A percentile compares a stretch with the other conserved stretches of the same genome.
Evolutionary conservation across 164 flowering plant species (phyloP).

Genomic region (Umbilicus rupestris): DNA sequence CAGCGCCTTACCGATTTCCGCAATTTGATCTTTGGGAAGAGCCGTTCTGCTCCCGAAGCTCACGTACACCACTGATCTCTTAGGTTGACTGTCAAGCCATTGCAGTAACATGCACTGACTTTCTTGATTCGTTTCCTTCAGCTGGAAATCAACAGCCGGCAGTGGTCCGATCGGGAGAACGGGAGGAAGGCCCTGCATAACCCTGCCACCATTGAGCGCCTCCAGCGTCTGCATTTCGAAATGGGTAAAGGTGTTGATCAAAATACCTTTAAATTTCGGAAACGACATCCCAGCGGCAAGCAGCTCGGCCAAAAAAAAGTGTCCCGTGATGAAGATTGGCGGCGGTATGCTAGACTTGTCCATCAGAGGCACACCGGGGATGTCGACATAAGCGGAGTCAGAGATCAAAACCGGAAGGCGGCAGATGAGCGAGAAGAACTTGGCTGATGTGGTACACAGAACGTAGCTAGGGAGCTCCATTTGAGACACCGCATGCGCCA

Average conservation of each 20-base stretch:
- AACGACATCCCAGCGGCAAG: constrained; percentile 2
- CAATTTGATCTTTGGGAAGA: constrained; percentile 20
- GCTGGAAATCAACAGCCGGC: not conserved
- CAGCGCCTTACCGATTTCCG: constrained; percentile 22
- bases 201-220: constrained; percentile 17
- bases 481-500: constrained; percentile 13
- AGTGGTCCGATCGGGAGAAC: constrained; percentile 24
- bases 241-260: constrained; percentile 19
- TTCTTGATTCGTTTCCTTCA: constrained; percentile 7
- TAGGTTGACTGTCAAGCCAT: constrained; percentile 29
- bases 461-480: constrained; percentile 25
- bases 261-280: constrained; percentile 17
- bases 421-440: constrained; percentile 24
- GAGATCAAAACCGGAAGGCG: constrained; percentile 3
- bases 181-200: constrained; percentile 13
- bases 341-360: constrained; percentile 22
- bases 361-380: constrained; percentile 21
- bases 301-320: constrained; percentile 11
- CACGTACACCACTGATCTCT: constrained; percentile 21
- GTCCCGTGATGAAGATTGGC: constrained; percentile 11
- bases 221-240: constrained; percentile 18
- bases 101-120: not conserved
- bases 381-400: not conserved
- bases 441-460: constrained; percentile 31
- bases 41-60: constrained; percentile 31